A percentile compares a stretch with the other conserved stretches of the same genome.
Evolutionary conservation across 345 rosid species (phyloP).

Genomic region (Ceriops tagal): DNA sequence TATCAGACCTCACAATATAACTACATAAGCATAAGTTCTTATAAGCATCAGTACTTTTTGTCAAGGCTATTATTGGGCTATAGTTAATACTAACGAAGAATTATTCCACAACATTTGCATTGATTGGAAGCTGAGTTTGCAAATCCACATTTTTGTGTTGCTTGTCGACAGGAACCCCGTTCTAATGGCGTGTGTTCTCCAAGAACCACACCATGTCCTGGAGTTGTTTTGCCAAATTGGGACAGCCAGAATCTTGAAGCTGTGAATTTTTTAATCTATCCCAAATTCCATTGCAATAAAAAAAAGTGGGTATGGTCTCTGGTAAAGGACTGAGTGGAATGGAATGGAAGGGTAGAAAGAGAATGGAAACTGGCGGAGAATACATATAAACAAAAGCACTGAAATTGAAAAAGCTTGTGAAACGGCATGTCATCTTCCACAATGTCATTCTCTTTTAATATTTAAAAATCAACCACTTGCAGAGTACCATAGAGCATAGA

Average conservation of each 20-base stretch:
- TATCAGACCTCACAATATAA: not conserved
- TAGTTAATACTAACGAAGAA: not conserved
- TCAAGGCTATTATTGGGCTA: not conserved
- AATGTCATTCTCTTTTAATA: not conserved
- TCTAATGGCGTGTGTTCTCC: too few species aligned
- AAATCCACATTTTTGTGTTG: not conserved
- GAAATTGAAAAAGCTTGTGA: conserved; percentile 39
- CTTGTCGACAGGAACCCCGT: not conserved
- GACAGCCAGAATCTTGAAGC: not conserved
- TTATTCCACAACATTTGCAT: not conserved
- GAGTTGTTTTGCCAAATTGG: not conserved
- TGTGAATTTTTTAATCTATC: conserved; percentile 11
- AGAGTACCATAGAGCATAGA: not conserved
- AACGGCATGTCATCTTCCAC: conserved; percentile 26
- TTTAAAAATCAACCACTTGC: not conserved
- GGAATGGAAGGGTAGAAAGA: conserved; percentile 43
- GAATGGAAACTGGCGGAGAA: conserved; percentile 43
- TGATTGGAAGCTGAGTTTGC: not conserved
- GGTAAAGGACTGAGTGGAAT: conserved; percentile 27
- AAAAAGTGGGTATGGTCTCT: not conserved
- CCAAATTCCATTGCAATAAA: not conserved
- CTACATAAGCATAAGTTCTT: not conserved
- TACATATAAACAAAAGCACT: conserved; percentile 32
- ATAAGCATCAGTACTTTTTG: not conserved
- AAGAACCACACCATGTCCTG: too few species aligned